Base-by-base conservation (phyloP, 2,329 filamentous ascomycete species). In the Lomentospora prolificans region DNA sequence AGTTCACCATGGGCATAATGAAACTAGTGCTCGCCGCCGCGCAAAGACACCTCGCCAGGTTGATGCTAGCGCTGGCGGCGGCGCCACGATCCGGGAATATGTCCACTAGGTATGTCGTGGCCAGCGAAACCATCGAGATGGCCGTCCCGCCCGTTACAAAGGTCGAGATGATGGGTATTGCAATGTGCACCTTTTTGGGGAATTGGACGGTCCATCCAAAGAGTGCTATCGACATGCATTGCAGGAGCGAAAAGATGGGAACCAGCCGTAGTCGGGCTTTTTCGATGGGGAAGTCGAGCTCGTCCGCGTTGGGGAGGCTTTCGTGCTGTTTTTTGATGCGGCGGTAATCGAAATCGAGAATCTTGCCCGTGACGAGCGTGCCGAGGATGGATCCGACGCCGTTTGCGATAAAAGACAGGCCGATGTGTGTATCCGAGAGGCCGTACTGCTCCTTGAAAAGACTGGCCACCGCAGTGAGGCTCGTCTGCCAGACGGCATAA, bases 171-270 rank as follows among this genome's bases (percentile, higher is more conserved):
- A 81, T 75, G 0, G 78, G 76, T 0, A 76, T 65, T 0, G 75
- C 72, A 17, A 80, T 75, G 50, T 74, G 75, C 0, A 78, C 70
- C 0, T 60, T 58, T 0, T 67, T 53, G 0, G 66, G 59, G 54
- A 72, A 75, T 12, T 78, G 66, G 6, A 79, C 70, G 0, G 73
- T 75, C 78, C 78, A 81, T 31, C 78, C 78, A 51, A 80, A 81
- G 22, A 74, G 59, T 1, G 79, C 50, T 14, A 79, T 70, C 0
- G 77, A 75, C 0, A 70, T 51, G 46, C 72, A 74, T 57, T 80
- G 75, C 0, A 76, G 10, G 3, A 70, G 19, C 0, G 71, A 67
- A 52, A 77, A 77, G 0, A 75, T 22, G 0, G 74, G 75, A 0
- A 79, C 64, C 0, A 76, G 69, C 2, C 76, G 72, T 1, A 81